Base-by-base conservation (phyloP, 768 basidiomycete genomes). In the Psilocybe sp. region DNA sequence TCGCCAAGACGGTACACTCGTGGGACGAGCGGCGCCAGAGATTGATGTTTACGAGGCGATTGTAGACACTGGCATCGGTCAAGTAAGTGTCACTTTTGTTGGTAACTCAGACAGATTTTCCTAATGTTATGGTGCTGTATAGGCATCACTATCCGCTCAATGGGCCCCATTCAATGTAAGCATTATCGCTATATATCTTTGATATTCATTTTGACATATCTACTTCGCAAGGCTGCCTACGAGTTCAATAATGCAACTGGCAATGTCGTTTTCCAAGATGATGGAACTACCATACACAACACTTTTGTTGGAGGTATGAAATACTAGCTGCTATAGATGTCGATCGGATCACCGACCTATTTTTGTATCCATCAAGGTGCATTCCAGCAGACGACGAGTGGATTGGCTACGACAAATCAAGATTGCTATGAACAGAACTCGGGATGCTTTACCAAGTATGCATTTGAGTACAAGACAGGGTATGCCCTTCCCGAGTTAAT, bases 361-460 rank as follows among this genome's bases (percentile, higher is more conserved):
- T 35, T 75, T 53, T 58, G 69, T 32, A 14, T 41, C 15, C 31
- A 18, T 33, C 14, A 20, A 65, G 63, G 64, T 23, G 77, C 74
- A 8, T 79, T 78, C 56, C 91, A 92, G 61, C 85, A 92, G 65
- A 84, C 87, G 18, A 84, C 86, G 1, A 89, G 86, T 18, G 84
- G 78, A 13, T 68, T 92, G 11, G 78, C 83, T 1, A 58, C 66
- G 2, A 87, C 85, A 5, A 75, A 91, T 60, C 80, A 80, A 62
- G 49, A 69, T 28, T 89, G 88, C 67, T 93, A 92, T 63, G 79
- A 82, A 65, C 52, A 61, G 8, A 54, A 49, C 2, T 52, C 47
- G 12, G 68, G 64, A 2, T 64, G 68, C 70, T 62, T 66, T 61
- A 9, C 64, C 35, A 20, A 77, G 51, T 66, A 75, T 70, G 71